Percentiles rank a stretch among this genome's conserved stretches.
Conservation (phyloP, 2,329 filamentous ascomycete species). For the Biscogniauxia mediterranea region DNA sequence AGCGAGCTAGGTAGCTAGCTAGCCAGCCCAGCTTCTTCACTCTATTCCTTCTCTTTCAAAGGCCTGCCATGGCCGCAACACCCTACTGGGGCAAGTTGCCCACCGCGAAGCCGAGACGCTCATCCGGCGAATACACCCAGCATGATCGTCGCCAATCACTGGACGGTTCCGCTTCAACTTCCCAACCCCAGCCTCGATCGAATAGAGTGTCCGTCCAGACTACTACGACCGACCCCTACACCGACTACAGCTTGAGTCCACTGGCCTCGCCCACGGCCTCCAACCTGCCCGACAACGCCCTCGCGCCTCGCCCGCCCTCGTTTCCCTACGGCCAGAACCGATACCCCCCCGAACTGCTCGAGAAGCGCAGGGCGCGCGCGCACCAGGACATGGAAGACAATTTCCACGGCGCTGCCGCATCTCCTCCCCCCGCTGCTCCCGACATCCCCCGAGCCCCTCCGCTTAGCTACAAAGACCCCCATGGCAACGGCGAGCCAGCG, state of each 20-base stretch:
- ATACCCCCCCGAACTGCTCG: constrained; percentile 42
- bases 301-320: constrained; percentile 60
- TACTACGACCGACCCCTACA: constrained; percentile 51
- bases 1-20: constrained; percentile 12
- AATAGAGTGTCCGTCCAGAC: constrained; percentile 57
- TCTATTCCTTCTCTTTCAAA: constrained; percentile 17
- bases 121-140: constrained; percentile 36
- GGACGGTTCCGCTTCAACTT: constrained; percentile 28
- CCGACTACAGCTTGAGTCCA: constrained; percentile 59
- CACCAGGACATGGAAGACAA: constrained; percentile 43
- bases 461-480: constrained; percentile 53
- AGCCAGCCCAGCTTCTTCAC: constrained; percentile 24
- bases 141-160: constrained; percentile 35
- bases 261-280: constrained; percentile 54
- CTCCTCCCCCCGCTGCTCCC: constrained; percentile 51
- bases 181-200: constrained; percentile 43
- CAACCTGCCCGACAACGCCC: constrained; percentile 49
- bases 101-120: constrained; percentile 44
- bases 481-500: constrained; percentile 37
- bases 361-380: constrained; percentile 43
- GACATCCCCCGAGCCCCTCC: constrained; percentile 61
- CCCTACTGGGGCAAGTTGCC: constrained; percentile 61
- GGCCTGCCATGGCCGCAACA: constrained; percentile 42
- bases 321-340: constrained; percentile 46
- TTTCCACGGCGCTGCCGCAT: constrained; percentile 34